Evolutionary conservation across 2,329 filamentous ascomycete genomes (phyloP).

Genomic region (Colletotrichum sp.): DNA sequence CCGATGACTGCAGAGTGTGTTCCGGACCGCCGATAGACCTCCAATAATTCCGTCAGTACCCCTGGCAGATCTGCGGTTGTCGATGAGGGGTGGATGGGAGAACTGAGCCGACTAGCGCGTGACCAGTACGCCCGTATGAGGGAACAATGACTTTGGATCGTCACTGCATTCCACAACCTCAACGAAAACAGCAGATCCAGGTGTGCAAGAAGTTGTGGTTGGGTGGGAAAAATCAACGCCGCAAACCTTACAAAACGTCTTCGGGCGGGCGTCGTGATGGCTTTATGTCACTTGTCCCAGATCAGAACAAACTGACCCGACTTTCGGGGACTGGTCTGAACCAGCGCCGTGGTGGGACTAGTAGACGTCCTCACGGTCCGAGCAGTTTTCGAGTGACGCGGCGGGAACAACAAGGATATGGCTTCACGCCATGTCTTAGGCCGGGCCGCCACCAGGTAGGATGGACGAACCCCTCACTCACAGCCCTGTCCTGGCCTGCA

Average conservation of each 20-base stretch:
- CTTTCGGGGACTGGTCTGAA: neutral
- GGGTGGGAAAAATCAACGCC: neutral
- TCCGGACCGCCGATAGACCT: neutral
- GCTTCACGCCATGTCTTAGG: conserved; percentile 20
- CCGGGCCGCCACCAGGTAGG: conserved; percentile 8
- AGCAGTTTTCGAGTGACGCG: conserved; percentile 4
- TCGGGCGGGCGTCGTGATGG: conserved; percentile 4
- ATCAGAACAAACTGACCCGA: neutral
- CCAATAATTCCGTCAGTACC: neutral
- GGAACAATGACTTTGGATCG: neutral
- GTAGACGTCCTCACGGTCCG: neutral
- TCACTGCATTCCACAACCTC: neutral
- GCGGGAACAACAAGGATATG: conserved; percentile 1
- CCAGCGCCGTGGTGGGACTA: neutral
- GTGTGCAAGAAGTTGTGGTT: neutral
- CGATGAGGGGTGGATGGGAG: neutral
- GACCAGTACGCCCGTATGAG: conserved; percentile 3
- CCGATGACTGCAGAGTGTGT: conserved; percentile 5
- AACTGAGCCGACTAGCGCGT: neutral
- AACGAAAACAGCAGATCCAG: conserved; percentile 5
- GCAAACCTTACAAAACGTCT: conserved; percentile 13
- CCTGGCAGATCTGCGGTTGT: neutral
- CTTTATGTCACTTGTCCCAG: conserved; percentile 14
- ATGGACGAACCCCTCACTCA: conserved; percentile 1
- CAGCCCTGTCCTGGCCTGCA: neutral